These are phyloP conservation scores for Colletotrichum sp. DNA, from an alignment of 2,329 filamentous ascomycete genomes.

Conservation along the genomic window DNA sequence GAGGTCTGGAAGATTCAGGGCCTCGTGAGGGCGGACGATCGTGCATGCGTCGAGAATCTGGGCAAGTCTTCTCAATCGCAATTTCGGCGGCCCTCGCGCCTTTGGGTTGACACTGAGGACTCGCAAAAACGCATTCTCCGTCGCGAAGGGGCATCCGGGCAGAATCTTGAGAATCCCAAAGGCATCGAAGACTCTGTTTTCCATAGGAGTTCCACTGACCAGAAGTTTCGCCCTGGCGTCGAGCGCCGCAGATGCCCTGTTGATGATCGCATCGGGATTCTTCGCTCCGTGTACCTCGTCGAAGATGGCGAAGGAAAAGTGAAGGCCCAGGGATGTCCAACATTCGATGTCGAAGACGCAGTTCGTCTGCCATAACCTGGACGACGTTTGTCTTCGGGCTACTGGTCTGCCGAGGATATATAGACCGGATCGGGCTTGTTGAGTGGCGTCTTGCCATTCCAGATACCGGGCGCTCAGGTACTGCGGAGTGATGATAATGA, in stretches of 20 bases:
- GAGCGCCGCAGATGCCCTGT: not conserved
- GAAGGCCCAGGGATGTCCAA: not conserved
- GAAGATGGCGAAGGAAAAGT: not conserved
- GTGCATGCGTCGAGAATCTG: not conserved
- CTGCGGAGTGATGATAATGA: too few relatives aligned
- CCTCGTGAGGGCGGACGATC: not conserved
- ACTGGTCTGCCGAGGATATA: not conserved
- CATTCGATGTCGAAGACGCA: not conserved
- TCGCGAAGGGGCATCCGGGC: too few relatives aligned
- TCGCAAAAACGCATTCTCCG: not conserved
- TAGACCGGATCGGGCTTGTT: too few relatives aligned
- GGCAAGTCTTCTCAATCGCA: not conserved
- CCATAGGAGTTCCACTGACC: not conserved
- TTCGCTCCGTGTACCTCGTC: not conserved
- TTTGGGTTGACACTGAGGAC: not conserved
- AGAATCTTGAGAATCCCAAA: too few relatives aligned
- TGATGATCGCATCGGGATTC: not conserved
- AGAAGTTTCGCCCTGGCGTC: not conserved
- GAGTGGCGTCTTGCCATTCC: too few relatives aligned
- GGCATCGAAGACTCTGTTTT: too few relatives aligned
- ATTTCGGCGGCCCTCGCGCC: not conserved
- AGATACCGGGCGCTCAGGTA: too few relatives aligned
- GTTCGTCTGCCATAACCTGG: not conserved
- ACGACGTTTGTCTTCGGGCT: not conserved
- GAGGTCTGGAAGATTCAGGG: not conserved